A percentile compares a stretch with the other conserved stretches of the same genome.
Conservation (phyloP, 495 filamentous ascomycete genomes). For the Neurospora pannonica region DNA sequence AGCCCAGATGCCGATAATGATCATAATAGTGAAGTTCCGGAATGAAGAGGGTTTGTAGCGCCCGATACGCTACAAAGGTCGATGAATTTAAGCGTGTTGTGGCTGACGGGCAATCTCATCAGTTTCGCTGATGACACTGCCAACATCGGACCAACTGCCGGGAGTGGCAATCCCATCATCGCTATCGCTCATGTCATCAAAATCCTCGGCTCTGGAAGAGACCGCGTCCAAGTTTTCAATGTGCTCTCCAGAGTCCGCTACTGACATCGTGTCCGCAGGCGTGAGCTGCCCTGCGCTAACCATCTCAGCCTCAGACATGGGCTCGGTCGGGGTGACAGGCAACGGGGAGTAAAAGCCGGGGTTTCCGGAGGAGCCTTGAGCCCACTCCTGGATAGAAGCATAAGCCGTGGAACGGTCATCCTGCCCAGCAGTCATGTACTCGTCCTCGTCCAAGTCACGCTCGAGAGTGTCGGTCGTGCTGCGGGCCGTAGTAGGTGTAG, state of each 20-base stretch:
- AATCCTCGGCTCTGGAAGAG: slow-evolving; percentile 21
- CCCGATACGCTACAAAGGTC: background rate
- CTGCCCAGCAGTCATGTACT: slow-evolving; percentile 39
- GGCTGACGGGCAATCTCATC: slow-evolving; percentile 23
- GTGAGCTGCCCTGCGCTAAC: slow-evolving; percentile 40
- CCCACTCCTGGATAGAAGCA: slow-evolving; percentile 48
- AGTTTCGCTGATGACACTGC: slow-evolving; percentile 56
- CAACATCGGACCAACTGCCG: slow-evolving; percentile 69
- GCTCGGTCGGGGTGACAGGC: slow-evolving; percentile 27
- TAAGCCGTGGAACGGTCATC: slow-evolving; percentile 26
- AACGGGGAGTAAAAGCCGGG: slow-evolving; percentile 44
- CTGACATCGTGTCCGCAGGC: slow-evolving; percentile 40
- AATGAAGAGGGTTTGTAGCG: background rate
- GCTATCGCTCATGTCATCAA: slow-evolving; percentile 59
- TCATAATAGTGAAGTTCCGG: background rate
- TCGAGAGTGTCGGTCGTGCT: slow-evolving; percentile 16
- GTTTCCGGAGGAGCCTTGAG: slow-evolving; percentile 28
- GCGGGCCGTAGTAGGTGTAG: slow-evolving; percentile 1
- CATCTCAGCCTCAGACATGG: slow-evolving; percentile 33
- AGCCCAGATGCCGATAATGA: background rate
- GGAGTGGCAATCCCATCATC: slow-evolving; percentile 55
- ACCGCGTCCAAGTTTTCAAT: slow-evolving; percentile 22
- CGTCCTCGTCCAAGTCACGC: slow-evolving; percentile 28
- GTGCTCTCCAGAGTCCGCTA: slow-evolving; percentile 35
- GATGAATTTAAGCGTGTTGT: background rate